Conservation (phyloP, 345 rosid genomes). For the Cardamine occulta region DNA sequence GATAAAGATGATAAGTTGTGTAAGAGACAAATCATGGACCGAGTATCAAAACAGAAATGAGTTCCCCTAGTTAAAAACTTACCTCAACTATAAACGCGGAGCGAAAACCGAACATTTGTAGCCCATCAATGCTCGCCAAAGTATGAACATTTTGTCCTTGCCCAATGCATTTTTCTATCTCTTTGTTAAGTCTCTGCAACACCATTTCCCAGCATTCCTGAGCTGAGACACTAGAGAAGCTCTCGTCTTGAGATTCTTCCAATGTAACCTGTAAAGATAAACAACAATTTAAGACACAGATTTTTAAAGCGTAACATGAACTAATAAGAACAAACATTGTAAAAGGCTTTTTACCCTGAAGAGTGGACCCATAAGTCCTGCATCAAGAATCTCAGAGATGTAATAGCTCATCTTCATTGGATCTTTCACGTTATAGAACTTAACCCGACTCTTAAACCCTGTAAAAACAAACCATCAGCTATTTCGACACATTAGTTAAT, state of each 20-base stretch:
- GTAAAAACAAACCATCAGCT: constrained; percentile 30
- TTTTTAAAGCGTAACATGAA: neutral
- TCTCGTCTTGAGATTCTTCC: constrained; percentile 61
- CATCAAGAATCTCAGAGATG: constrained; percentile 73
- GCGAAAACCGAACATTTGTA: constrained; percentile 77
- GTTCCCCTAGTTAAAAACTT: constrained; percentile 11
- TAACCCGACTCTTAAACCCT: constrained; percentile 75
- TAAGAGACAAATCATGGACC: constrained; percentile 2
- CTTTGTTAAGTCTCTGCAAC: constrained; percentile 49
- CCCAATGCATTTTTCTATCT: neutral
- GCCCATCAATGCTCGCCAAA: constrained; percentile 54
- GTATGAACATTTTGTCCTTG: constrained; percentile 25
- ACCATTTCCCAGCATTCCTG: constrained; percentile 91
- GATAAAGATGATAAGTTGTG: constrained; percentile 22
- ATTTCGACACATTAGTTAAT: neutral
- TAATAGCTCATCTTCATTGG: constrained; percentile 59
- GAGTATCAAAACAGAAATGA: neutral
- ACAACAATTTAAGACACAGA: neutral
- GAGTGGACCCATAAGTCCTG: constrained; percentile 73
- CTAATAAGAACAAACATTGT: constrained; percentile 4
- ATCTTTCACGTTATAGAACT: constrained; percentile 59
- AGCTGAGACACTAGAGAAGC: constrained; percentile 56
- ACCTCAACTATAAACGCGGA: constrained; percentile 65
- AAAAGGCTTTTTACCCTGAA: constrained; percentile 60
- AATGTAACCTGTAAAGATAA: constrained; percentile 61